Evolutionary conservation across 2,329 filamentous ascomycete genomes (phyloP).

Genomic region (Venturiaceae sp.): DNA sequence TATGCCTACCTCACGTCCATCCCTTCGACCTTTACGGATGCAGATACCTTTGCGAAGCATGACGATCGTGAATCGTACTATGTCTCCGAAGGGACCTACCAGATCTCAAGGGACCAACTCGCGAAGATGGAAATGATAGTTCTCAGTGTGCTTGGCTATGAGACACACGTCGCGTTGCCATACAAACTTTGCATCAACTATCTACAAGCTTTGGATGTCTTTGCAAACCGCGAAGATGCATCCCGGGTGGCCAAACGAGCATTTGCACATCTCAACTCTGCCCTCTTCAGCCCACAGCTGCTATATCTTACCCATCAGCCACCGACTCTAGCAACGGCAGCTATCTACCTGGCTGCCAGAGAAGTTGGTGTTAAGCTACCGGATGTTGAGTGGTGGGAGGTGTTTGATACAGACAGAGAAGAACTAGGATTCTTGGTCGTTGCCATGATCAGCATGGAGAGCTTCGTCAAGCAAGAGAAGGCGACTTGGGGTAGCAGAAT

Average conservation of each 20-base stretch:
- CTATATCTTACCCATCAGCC: slow-evolving; percentile 91
- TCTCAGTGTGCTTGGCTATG: slow-evolving; percentile 66
- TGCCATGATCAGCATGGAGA: slow-evolving; percentile 68
- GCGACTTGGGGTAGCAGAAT: slow-evolving; percentile 39
- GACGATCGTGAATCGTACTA: slow-evolving; percentile 34
- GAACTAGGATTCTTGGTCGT: slow-evolving; percentile 90
- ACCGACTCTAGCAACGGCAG: slow-evolving; percentile 71
- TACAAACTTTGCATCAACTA: slow-evolving; percentile 86
- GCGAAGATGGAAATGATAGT: slow-evolving; percentile 69
- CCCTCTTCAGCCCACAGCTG: slow-evolving; percentile 77
- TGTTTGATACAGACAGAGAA: slow-evolving; percentile 92
- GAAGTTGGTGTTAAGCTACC: slow-evolving; percentile 72
- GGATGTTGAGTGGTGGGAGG: slow-evolving; percentile 89
- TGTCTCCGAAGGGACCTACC: slow-evolving; percentile 64
- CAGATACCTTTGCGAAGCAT: slow-evolving; percentile 13
- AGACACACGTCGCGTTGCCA: slow-evolving; percentile 76
- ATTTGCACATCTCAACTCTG: slow-evolving; percentile 75
- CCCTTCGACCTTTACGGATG: slow-evolving; percentile 43
- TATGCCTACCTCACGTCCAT: slow-evolving; percentile 70
- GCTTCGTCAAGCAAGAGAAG: slow-evolving; percentile 53
- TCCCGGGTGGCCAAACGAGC: slow-evolving; percentile 52
- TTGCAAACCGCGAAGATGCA: slow-evolving; percentile 27
- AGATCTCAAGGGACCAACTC: slow-evolving; percentile 52
- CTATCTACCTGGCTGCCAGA: slow-evolving; percentile 79
- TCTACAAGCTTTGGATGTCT: slow-evolving; percentile 75